These are phyloP conservation scores for Euclidium syriacum DNA, from an alignment of 345 rosid species.

Conservation along the genomic window DNA sequence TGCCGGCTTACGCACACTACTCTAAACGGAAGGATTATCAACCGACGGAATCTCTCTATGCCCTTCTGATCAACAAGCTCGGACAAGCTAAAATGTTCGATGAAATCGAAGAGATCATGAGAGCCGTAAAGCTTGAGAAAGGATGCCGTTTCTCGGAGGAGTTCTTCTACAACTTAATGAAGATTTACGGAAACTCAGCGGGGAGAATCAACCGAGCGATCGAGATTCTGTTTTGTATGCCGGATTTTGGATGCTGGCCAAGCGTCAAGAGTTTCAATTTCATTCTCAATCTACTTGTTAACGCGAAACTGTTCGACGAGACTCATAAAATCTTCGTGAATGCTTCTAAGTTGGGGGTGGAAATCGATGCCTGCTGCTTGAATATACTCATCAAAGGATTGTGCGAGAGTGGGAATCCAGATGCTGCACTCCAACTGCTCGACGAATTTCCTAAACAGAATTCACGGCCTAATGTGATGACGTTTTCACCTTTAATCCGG, in stretches of 20 bases:
- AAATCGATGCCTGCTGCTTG: constrained; percentile 77
- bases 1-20: constrained; percentile 53
- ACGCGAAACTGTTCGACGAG: constrained; percentile 55
- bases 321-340: constrained; percentile 50
- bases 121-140: constrained; percentile 37
- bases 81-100: constrained; percentile 57
- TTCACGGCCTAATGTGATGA: constrained; percentile 62
- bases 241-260: constrained; percentile 70
- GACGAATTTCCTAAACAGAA: constrained; percentile 90
- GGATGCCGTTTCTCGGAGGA: constrained; percentile 53
- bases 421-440: constrained; percentile 67
- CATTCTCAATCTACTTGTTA: constrained; percentile 63
- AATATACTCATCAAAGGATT: constrained; percentile 77
- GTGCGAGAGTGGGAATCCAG: constrained; percentile 60
- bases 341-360: constrained; percentile 66
- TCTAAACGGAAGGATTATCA: constrained; percentile 64
- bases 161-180: constrained; percentile 72
- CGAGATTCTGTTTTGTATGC: constrained; percentile 61
- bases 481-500: constrained; percentile 69
- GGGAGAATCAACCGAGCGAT: constrained; percentile 63
- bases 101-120: constrained; percentile 58
- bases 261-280: constrained; percentile 63
- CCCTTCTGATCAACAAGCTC: constrained; percentile 49
- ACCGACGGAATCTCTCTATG: constrained; percentile 65
- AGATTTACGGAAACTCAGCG: constrained; percentile 56